Evolutionary conservation across 1,284 basidiomycete genomes (phyloP).

Genomic region (Cutaneotrichosporon mucoides): DNA sequence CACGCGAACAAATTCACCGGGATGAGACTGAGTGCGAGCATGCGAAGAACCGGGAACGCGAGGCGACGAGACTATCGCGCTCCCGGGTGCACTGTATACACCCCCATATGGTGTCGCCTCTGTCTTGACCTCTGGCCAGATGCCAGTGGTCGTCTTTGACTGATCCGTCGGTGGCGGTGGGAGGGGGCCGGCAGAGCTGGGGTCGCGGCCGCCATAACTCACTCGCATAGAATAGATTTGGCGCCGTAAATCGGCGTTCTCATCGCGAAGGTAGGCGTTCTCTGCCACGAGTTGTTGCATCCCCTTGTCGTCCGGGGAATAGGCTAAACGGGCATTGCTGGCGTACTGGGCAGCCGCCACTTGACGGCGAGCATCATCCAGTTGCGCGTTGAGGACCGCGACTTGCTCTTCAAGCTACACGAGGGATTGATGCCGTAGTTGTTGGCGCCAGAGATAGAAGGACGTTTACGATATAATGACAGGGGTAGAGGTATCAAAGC

Average conservation of each 20-base stretch:
- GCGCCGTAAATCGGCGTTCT: slow-evolving; percentile 41
- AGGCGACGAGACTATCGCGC: slow-evolving; percentile 12
- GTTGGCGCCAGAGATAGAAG: not conserved
- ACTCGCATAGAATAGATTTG: slow-evolving; percentile 35
- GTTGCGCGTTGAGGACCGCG: slow-evolving; percentile 33
- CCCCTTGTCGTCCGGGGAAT: slow-evolving; percentile 35
- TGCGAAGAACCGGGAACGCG: slow-evolving; percentile 14
- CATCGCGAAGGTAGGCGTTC: slow-evolving; percentile 40
- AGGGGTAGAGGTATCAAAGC: slow-evolving; percentile 2
- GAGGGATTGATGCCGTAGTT: not conserved
- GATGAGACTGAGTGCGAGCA: slow-evolving; percentile 21
- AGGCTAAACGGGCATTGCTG: slow-evolving; percentile 13
- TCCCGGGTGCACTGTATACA: slow-evolving; percentile 12
- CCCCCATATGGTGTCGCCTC: slow-evolving; percentile 12
- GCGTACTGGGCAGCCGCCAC: slow-evolving; percentile 32
- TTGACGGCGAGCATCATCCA: slow-evolving; percentile 43
- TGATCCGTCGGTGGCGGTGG: slow-evolving; percentile 8
- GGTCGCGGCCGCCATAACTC: slow-evolving; percentile 12
- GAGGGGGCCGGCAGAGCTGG: slow-evolving; percentile 8
- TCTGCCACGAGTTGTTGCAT: slow-evolving; percentile 34
- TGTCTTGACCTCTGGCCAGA: slow-evolving; percentile 15
- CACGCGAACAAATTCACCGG: slow-evolving; percentile 20
- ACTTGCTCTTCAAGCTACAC: slow-evolving; percentile 42
- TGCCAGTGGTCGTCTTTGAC: slow-evolving; percentile 13
- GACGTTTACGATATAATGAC: slow-evolving; percentile 1